Base-by-base conservation (phyloP, 306 rosid genomes). In the Spatholobus suberectus region DNA sequence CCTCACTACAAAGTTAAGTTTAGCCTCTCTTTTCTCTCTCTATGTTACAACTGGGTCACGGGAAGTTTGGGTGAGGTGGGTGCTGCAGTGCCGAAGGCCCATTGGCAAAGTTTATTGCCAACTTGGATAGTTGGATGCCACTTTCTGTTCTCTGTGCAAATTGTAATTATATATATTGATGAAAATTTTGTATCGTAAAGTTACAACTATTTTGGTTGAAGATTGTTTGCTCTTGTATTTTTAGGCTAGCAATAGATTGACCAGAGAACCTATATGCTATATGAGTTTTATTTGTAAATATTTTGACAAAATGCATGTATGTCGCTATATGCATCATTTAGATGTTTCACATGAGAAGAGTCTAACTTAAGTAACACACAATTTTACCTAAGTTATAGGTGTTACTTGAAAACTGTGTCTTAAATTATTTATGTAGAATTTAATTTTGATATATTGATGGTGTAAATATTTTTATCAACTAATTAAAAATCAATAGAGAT, bases 1-100 rank as follows among this genome's bases (percentile, higher is more conserved):
- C 83, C 87, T 63, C 41, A 57, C 38, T 49, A 27, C 79, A 47
- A 73, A 58, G 47, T 75, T 70, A 5, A 35, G 15, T 34, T 46
- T 24, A 5, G n/a, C 11, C 21, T 63, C 23, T 27, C 20, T 61
- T 7, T 9, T 5, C 10, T 27, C 58, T 77, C 34, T 79, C 29
- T 34, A 13, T 66, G 8, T 27, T 24, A 1, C 80, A 37, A 54
- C 13, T 5, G 38, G 79, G 69, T 13, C 67, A 54, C 12, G 11
- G 6, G 12, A n/a, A 20, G 6, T 59, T n/a, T 46, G 70, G 37
- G 3, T 55, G 32, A 29, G 44, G 72, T 46, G 54, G 52, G 54
- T 29, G 44, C 37, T 35, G 27, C 41, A 51, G 15, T 23, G 68
- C 32, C 6, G 0, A 52, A 78, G 66, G 55, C 68, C 82, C 75